A percentile compares a stretch with the other conserved stretches of the same genome.
Evolutionary conservation across 2,329 filamentous ascomycete genomes (phyloP).

Genomic region (Cryoendolithus antarcticus): DNA sequence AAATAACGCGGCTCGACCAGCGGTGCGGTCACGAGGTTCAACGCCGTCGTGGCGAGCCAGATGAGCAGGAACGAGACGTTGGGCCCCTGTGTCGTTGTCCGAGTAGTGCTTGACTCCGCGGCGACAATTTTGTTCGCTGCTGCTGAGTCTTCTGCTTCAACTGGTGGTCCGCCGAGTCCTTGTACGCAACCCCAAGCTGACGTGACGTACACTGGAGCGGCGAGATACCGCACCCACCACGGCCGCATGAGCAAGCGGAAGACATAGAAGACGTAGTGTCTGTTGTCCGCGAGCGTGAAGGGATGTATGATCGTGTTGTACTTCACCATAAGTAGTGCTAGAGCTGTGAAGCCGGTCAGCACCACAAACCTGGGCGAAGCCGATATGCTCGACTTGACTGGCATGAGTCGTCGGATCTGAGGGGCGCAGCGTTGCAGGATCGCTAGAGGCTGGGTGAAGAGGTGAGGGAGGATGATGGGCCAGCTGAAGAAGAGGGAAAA

Average conservation of each 20-base stretch:
- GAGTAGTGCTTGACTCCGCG: slow-evolving; percentile 1
- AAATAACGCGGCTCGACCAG: slow-evolving; percentile 94
- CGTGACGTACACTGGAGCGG: slow-evolving; percentile 55
- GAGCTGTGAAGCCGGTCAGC: slow-evolving; percentile 23
- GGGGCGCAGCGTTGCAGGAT: slow-evolving; percentile 17
- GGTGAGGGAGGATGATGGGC: slow-evolving; percentile 54
- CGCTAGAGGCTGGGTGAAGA: slow-evolving; percentile 26
- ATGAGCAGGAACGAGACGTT: slow-evolving; percentile 43
- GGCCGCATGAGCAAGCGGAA: slow-evolving; percentile 65
- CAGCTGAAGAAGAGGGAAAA: slow-evolving; percentile 82
- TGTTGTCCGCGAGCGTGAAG: slow-evolving; percentile 90
- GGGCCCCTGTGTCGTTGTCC: slow-evolving; percentile 12
- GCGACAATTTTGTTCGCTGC: slow-evolving; percentile 4
- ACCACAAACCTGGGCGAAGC: slow-evolving; percentile 28
- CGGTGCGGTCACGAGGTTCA: slow-evolving; percentile 77
- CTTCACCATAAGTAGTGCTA: slow-evolving; percentile 45
- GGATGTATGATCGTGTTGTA: slow-evolving; percentile 92
- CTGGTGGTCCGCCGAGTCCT: slow-evolving; percentile 35
- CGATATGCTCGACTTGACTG: slow-evolving; percentile 2
- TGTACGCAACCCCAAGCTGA: slow-evolving; percentile 58
- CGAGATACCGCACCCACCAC: slow-evolving; percentile 33
- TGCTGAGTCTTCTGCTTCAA: slow-evolving; percentile 18
- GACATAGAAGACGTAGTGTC: slow-evolving; percentile 94
- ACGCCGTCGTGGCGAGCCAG: slow-evolving; percentile 56
- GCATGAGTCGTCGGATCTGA: slow-evolving; percentile 17